phyloP scores from a whole-genome alignment of 371 early-diverging fungal species.

The Globomyces sp. region DNA sequence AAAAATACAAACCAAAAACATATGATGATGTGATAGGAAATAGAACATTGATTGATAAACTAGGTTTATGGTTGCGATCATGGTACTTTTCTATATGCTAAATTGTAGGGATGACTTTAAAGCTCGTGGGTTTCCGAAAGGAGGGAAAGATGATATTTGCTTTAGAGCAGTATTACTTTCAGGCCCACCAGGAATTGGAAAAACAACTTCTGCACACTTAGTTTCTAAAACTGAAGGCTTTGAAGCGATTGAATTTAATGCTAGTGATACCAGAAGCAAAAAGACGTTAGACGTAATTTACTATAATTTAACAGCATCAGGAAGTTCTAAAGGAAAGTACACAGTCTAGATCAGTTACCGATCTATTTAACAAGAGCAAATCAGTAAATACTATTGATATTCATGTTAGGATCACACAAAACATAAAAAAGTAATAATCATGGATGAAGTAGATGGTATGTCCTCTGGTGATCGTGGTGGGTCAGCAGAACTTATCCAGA shows the following conservation, averaged over 20 bases:
- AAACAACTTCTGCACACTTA: conserved; percentile 96
- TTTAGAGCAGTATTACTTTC: conserved; percentile 84
- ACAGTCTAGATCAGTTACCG: conserved; percentile 12
- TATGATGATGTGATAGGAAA: conserved; percentile 94
- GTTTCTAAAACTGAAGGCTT: conserved; percentile 78
- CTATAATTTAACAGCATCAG: conserved; percentile 58
- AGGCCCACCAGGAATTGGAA: conserved; percentile 99
- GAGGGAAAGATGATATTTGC: conserved; percentile 30
- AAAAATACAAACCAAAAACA: conserved; percentile 89
- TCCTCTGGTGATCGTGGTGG: conserved; percentile 99
- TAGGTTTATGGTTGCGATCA: conserved; percentile 72
- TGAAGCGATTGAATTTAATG: conserved; percentile 97
- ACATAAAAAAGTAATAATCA: conserved; percentile 69
- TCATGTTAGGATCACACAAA: conserved; percentile 8
- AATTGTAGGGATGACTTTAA: conserved; percentile 29
- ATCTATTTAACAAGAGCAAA: background rate
- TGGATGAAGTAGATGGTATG: conserved; percentile 99
- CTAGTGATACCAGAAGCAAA: conserved; percentile 97
- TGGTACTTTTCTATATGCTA: conserved; percentile 50
- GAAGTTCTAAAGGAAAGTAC: conserved; percentile 61
- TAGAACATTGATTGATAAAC: conserved; percentile 62
- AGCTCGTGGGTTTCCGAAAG: conserved; percentile 36
- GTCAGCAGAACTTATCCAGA: conserved; percentile 79
- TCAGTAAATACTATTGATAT: background rate
- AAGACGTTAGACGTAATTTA: conserved; percentile 70